Conservation (phyloP, 2,329 filamentous ascomycete species). For the Ceratocystis huliohia region DNA sequence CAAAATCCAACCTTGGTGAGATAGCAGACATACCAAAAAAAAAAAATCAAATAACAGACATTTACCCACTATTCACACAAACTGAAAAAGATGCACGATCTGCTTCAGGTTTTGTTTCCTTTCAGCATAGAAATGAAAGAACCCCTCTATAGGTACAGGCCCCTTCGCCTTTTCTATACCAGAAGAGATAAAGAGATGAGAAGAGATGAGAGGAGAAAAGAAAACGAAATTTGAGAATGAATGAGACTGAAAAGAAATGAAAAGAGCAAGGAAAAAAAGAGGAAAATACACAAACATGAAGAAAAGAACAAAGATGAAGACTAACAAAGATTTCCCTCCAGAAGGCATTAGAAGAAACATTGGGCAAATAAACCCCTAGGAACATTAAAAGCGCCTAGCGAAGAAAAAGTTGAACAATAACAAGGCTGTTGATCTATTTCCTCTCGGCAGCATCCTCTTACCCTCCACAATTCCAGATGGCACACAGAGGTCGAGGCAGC, state of each 20-base stretch:
- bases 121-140: background rate
- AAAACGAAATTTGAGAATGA: slow-evolving; percentile 2
- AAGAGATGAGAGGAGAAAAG: background rate
- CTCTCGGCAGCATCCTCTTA: background rate
- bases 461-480: too few species aligned
- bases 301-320: background rate
- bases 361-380: background rate
- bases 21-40: background rate
- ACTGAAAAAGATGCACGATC: background rate
- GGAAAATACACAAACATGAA: slow-evolving; percentile 3
- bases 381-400: slow-evolving; percentile 16
- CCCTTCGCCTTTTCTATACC: background rate
- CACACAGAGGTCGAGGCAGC: background rate
- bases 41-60: background rate
- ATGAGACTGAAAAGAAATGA: background rate
- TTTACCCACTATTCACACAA: background rate
- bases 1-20: background rate
- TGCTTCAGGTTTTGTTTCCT: background rate
- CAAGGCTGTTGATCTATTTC: background rate
- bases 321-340: slow-evolving; percentile 3
- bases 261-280: background rate
- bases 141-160: background rate
- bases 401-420: background rate
- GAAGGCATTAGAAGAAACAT: slow-evolving; percentile 1
- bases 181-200: background rate